Base-by-base conservation (phyloP, 768 basidiomycete genomes). In the Tylopilus subfusipes region DNA sequence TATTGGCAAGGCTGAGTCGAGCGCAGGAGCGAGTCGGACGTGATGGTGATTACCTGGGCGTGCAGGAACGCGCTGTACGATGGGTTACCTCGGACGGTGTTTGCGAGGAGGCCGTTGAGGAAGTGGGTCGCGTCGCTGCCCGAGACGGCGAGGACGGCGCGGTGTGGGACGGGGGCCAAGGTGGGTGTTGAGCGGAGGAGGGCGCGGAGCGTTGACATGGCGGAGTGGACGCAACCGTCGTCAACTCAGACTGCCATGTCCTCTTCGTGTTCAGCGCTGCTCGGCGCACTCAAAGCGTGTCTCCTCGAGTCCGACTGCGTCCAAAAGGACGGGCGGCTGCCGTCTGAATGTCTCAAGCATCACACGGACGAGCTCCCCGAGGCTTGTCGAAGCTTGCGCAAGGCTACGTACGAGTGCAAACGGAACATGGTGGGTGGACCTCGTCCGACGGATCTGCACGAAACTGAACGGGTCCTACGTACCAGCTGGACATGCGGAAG, bases 381-480 rank as follows among this genome's bases (percentile, higher is more conserved):
- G 61, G 79, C 87, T 62, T 96, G 93, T 68, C 82, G 83, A 66
- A 79, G 83, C 25, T 73, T 96, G 51, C 79, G 93, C 48, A 84
- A 83, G 69, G 90, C 90, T 12, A 85, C 88, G 1, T 93, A 89
- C 61, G 90, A 95, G 60, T 96, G 93, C 74, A 96, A 96, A 71
- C 79, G 91, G 54, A 90, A 86, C 40, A 88, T 92, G 89, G 91
- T 92, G 54, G 54, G 83, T 66, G 18, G 9, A 13, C 9, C n/a
- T 13, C 5, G n/a, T 21, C 19, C 19, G 38, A 36, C n/a, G 18
- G 2, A 36, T 16, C 36, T 39, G 38, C 12, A 12, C 14, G 38
- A 34, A 34, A 16, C 13, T 30, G 24, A 24, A 51, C 46, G 6
- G 13, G 52, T n/a, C n/a, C n/a, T 0, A 14, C 31, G 33, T 1